Evolutionary conservation across 2,329 filamentous ascomycete species (phyloP).

Genomic region (Monosporascus sp.): DNA sequence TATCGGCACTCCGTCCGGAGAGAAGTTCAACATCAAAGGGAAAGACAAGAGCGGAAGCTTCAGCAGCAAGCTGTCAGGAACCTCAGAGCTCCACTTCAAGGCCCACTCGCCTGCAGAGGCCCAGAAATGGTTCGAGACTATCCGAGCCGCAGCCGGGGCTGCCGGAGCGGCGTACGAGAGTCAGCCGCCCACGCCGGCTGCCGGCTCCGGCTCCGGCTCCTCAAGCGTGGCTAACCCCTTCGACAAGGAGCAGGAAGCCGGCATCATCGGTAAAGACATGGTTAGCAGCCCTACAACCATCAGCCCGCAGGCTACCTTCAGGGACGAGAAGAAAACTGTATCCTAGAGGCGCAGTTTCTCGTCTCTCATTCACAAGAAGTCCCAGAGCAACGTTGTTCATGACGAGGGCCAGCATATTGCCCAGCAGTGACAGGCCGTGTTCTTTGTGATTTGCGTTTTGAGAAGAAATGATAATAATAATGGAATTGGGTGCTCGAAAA

Average conservation of each 20-base stretch:
- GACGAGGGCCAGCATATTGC: conserved; percentile 1
- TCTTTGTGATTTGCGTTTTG: background rate
- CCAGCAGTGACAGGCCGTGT: background rate
- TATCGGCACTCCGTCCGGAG: conserved; percentile 64
- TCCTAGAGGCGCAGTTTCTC: conserved; percentile 13
- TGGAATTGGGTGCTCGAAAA: too few species aligned
- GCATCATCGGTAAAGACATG: conserved; percentile 32
- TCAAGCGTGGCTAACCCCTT: conserved; percentile 13
- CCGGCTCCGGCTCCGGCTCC: conserved; percentile 12
- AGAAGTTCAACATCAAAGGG: conserved; percentile 92
- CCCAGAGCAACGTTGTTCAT: conserved; percentile 1
- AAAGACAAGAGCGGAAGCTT: conserved; percentile 83
- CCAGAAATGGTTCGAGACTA: conserved; percentile 76
- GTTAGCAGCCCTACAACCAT: conserved; percentile 25
- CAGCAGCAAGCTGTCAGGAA: conserved; percentile 73
- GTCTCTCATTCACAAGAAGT: conserved; percentile 3
- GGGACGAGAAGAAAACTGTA: conserved; percentile 15
- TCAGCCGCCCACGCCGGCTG: conserved; percentile 28
- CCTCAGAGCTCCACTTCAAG: conserved; percentile 79
- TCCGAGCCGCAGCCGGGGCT: conserved; percentile 55
- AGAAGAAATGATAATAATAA: background rate
- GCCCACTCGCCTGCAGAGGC: conserved; percentile 76
- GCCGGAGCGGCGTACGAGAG: conserved; percentile 32
- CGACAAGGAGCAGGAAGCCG: conserved; percentile 41
- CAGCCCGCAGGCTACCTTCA: conserved; percentile 13